Base-by-base conservation (phyloP, 192 early-diverging fungal species). In the Oehlia diaphana region DNA sequence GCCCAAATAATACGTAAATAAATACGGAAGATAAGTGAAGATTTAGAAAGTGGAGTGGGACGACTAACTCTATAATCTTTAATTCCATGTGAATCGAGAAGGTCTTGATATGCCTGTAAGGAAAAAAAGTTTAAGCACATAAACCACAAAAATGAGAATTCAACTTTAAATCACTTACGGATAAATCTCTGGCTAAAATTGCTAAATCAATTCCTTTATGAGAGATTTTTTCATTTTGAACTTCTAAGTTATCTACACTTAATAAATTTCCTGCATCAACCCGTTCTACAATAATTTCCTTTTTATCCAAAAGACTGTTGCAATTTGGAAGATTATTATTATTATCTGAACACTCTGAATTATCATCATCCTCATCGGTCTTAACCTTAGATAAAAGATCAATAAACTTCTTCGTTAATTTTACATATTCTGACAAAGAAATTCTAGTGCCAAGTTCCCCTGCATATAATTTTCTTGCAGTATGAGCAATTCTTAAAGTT, bases 31-130 rank as follows among this genome's bases (percentile, higher is more conserved):
- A 81, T 4, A 37, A 85, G 72, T 28, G 81, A 77, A 31, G 44
- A 73, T 16, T 42, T 70, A n/a, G 44, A 66, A 28, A 74, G 49
- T 33, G 79, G 81, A n/a, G 70, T 82, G 35, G 81, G 73, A 35
- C 80, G 79, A 31, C 81, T 81, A 58, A 85, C 81, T 19, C 84
- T 79, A 63, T 85, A 85, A 31, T 85, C 84, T 70, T 85, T 85
- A 66, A 85, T 77, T 35, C 79, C 77, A 14, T 81, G 79, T 64
- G 81, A 85, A 65, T 85, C 84, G 33, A 85, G 61, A 13, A 82
- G 84, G 35, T 85, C 81, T 82, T 85, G 84, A 64, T 85, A 85
- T 42, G 79, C 81, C 84, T 85, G 53, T 72, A 26, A 58, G n/a
- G 16, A 3, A 13, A 70, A 81, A 8, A 76, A n/a, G 26, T 26